Conservation (phyloP, 2,329 filamentous ascomycete species). For the Paecilomyces sp. region DNA sequence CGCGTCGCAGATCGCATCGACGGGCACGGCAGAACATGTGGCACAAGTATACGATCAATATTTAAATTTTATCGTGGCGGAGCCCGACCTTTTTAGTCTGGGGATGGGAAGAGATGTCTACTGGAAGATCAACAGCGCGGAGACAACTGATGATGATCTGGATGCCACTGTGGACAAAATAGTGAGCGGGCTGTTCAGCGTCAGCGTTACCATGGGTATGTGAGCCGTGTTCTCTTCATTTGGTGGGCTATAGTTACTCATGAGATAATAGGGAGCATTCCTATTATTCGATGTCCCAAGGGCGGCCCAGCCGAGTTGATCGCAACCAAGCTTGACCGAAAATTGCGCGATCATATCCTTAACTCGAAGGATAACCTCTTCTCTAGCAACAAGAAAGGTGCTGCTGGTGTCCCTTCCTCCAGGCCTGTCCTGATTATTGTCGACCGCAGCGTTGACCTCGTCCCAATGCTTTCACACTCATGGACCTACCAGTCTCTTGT, state of each 20-base stretch:
- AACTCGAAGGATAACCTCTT: conserved; percentile 98
- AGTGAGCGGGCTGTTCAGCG: conserved; percentile 93
- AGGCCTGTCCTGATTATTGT: conserved; percentile 88
- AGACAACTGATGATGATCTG: conserved; percentile 82
- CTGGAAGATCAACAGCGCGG: conserved; percentile 90
- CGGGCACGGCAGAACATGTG: conserved; percentile 81
- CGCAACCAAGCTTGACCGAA: conserved; percentile 86
- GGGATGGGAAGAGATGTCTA: conserved; percentile 92
- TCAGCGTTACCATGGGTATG: conserved; percentile 94
- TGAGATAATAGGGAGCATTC: conserved; percentile 63
- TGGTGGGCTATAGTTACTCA: neutral
- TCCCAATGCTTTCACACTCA: conserved; percentile 98
- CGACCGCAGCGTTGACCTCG: conserved; percentile 89
- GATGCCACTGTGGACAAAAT: conserved; percentile 83
- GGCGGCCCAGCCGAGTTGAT: conserved; percentile 92
- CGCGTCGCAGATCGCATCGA: conserved; percentile 74
- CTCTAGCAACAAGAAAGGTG: conserved; percentile 58
- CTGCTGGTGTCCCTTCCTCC: conserved; percentile 59
- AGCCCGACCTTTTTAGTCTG: conserved; percentile 90
- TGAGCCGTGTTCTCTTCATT: conserved; percentile 4
- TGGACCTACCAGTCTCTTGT: conserved; percentile 86
- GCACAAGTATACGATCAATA: conserved; percentile 95
- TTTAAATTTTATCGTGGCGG: conserved; percentile 91
- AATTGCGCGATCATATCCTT: conserved; percentile 89
- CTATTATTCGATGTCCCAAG: conserved; percentile 90